phyloP scores from a whole-genome alignment of 495 filamentous ascomycete genomes.

The Chaetomium tenue region DNA sequence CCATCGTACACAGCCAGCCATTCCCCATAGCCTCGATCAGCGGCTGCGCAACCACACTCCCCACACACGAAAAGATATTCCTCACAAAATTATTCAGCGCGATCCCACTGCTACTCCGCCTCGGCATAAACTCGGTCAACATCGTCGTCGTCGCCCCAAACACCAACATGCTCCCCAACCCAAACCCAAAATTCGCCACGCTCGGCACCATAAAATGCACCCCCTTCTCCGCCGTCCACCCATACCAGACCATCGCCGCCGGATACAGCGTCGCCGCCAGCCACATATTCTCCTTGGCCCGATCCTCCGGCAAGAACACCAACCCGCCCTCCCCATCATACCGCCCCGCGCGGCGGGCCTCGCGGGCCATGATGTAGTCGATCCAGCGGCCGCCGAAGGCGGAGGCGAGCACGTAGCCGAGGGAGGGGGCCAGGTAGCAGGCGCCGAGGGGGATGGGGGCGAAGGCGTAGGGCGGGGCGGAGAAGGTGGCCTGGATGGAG shows the following conservation, averaged over 20 bases:
- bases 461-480: slow-evolving; percentile 69
- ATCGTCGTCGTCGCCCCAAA: slow-evolving; percentile 76
- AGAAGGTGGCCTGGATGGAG: slow-evolving; percentile 74
- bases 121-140: slow-evolving; percentile 89
- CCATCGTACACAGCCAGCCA: slow-evolving; percentile 83
- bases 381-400: slow-evolving; percentile 81
- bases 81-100: slow-evolving; percentile 84
- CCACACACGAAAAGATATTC: slow-evolving; percentile 82
- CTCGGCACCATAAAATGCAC: slow-evolving; percentile 49
- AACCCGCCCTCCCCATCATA: slow-evolving; percentile 69
- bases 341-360: slow-evolving; percentile 67
- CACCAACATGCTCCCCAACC: slow-evolving; percentile 83
- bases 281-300: slow-evolving; percentile 88
- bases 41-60: slow-evolving; percentile 69
- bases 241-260: slow-evolving; percentile 63
- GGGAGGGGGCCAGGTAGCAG: slow-evolving; percentile 74
- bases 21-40: slow-evolving; percentile 79
- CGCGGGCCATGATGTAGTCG: slow-evolving; percentile 83
- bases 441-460: slow-evolving; percentile 70
- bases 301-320: slow-evolving; percentile 77
- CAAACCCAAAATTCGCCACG: slow-evolving; percentile 87
- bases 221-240: slow-evolving; percentile 46
- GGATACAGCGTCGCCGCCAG: slow-evolving; percentile 76
- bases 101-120: slow-evolving; percentile 68
- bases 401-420: slow-evolving; percentile 75